phyloP scores from a whole-genome alignment of 495 filamentous ascomycete genomes.

The Symbiotaphrina buchneri region DNA sequence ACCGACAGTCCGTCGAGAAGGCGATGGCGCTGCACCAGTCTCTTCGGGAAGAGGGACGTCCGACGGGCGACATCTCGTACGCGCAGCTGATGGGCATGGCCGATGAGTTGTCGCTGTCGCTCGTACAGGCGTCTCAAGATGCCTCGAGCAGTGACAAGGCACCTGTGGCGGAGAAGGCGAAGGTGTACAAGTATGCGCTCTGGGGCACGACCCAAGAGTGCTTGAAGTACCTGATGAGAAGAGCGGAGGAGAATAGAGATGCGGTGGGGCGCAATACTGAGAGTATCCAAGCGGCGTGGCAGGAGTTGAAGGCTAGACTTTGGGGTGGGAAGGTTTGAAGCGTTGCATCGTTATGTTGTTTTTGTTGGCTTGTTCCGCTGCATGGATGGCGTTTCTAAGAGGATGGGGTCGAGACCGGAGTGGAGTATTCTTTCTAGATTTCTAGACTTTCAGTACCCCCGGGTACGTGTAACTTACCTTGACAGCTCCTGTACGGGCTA shows the following conservation, averaged over 20 bases:
- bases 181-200: conserved; percentile 72
- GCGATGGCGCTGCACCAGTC: conserved; percentile 38
- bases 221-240: conserved; percentile 71
- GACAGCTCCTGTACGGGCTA: too few relatives aligned
- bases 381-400: too few relatives aligned
- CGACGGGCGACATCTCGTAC: conserved; percentile 43
- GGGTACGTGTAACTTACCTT: too few relatives aligned
- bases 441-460: too few relatives aligned
- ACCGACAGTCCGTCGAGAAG: conserved; percentile 54
- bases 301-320: too few relatives aligned
- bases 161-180: conserved; percentile 9
- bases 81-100: conserved; percentile 95
- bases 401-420: too few relatives aligned
- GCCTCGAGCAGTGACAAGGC: conserved; percentile 8
- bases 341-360: too few relatives aligned
- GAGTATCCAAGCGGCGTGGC: conserved; percentile 49
- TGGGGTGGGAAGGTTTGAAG: too few relatives aligned
- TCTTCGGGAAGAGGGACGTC: conserved; percentile 14
- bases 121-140: conserved; percentile 23
- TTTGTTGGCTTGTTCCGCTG: too few relatives aligned
- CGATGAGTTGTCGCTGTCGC: conserved; percentile 73
- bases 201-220: conserved; percentile 88
- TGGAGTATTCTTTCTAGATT: too few relatives aligned
- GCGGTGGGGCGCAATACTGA: conserved; percentile 58
- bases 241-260: conserved; percentile 83